A percentile compares a stretch with the other conserved stretches of the same genome.
These are phyloP conservation scores for Pontederia crassipes DNA, from an alignment of 176 grass and related monocot genomes.

Conservation along the genomic window DNA sequence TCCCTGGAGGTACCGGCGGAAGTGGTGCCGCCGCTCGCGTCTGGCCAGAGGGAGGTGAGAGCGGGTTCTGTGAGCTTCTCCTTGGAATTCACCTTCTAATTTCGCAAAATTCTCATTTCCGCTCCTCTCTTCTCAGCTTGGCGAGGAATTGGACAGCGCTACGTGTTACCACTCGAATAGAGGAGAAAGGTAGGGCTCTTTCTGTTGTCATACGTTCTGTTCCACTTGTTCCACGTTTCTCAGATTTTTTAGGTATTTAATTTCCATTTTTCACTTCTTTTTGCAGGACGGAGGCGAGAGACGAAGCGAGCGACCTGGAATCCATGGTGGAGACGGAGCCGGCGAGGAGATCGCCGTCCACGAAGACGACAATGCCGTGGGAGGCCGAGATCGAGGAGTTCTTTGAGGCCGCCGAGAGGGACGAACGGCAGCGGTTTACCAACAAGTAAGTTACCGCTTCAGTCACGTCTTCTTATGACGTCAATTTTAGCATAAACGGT, in stretches of 20 bases:
- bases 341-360: neutral
- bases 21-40: neutral
- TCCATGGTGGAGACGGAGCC: neutral
- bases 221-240: neutral
- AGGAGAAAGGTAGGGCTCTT: neutral
- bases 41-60: neutral
- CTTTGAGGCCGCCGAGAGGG: slow-evolving; percentile 43
- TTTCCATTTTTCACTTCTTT: neutral
- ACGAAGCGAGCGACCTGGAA: neutral
- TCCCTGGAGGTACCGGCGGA: neutral
- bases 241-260: neutral
- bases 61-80: neutral
- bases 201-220: neutral
- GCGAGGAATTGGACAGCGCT: neutral
- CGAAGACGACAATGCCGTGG: neutral
- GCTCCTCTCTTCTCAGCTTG: neutral
- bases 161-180: neutral
- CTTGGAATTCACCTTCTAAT: neutral
- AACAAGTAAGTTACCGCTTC: slow-evolving; percentile 15
- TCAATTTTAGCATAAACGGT: no score
- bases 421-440: slow-evolving; percentile 27
- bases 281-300: neutral
- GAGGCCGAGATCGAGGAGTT: slow-evolving; percentile 45
- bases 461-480: neutral
- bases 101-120: neutral